These are phyloP conservation scores for Kitagawia praeruptora DNA, from an alignment of 129 eudicot genomes.

Conservation along the genomic window DNA sequence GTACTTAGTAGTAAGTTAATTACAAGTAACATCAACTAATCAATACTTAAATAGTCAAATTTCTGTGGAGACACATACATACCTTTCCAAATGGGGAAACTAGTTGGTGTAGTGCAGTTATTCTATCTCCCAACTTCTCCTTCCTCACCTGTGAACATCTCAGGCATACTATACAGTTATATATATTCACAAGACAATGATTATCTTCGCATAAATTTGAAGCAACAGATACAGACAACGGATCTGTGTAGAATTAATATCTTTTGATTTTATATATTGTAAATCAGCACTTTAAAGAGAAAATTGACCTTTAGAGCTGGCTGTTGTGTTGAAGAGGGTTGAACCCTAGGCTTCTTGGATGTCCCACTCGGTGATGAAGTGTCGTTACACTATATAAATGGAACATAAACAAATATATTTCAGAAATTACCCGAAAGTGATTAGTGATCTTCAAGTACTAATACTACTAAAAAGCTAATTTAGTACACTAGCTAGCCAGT, in stretches of 20 bases:
- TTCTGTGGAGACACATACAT: background rate
- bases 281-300: background rate
- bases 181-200: no score
- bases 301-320: constrained; percentile 14
- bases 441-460: no score
- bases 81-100: constrained; percentile 99
- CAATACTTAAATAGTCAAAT: background rate
- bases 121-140: constrained; percentile 88
- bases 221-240: no score
- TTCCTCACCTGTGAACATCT: constrained; percentile 57
- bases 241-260: background rate
- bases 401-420: constrained; percentile 1
- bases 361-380: constrained; percentile 46
- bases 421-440: background rate
- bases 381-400: constrained; percentile 56
- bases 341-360: constrained; percentile 77
- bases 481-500: no score
- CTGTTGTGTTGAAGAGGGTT: constrained; percentile 39
- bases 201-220: no score
- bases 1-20: background rate
- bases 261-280: background rate
- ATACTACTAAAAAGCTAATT: no score
- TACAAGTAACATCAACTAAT: background rate
- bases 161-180: no score
- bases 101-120: constrained; percentile 91